phyloP scores from a whole-genome alignment of 306 rosid genomes.

The Benincasa hispida region DNA sequence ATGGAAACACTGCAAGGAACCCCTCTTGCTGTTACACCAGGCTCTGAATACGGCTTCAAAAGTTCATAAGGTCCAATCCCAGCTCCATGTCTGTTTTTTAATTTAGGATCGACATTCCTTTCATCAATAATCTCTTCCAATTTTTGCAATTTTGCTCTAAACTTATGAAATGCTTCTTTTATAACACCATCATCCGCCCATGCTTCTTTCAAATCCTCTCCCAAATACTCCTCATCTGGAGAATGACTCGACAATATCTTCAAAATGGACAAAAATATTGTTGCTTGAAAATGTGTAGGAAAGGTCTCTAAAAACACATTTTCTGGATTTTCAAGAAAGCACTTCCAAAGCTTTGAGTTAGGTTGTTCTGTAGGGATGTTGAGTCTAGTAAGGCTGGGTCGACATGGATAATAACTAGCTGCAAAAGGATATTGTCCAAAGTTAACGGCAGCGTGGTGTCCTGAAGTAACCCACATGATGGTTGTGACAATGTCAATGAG shows the following conservation, averaged over 20 bases:
- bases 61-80: slow-evolving; percentile 32
- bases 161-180: slow-evolving; percentile 37
- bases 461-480: neutral
- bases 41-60: slow-evolving; percentile 58
- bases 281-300: neutral
- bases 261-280: neutral
- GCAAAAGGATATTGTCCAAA: slow-evolving; percentile 56
- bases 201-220: neutral
- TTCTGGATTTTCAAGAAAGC: slow-evolving; percentile 37
- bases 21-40: slow-evolving; percentile 58
- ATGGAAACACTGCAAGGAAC: slow-evolving; percentile 73
- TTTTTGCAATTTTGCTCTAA: slow-evolving; percentile 28
- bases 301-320: slow-evolving; percentile 10
- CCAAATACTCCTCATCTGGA: neutral
- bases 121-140: slow-evolving; percentile 39
- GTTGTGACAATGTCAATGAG: neutral
- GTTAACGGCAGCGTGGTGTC: slow-evolving; percentile 23
- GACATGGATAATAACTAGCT: slow-evolving; percentile 44
- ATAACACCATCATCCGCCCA: slow-evolving; percentile 17
- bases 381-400: slow-evolving; percentile 49
- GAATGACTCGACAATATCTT: neutral
- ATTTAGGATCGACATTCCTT: slow-evolving; percentile 24
- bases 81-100: slow-evolving; percentile 35
- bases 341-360: slow-evolving; percentile 27
- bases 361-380: slow-evolving; percentile 28